Conservation (phyloP, 2,329 filamentous ascomycete genomes). For the Dactylellina leptospora region DNA sequence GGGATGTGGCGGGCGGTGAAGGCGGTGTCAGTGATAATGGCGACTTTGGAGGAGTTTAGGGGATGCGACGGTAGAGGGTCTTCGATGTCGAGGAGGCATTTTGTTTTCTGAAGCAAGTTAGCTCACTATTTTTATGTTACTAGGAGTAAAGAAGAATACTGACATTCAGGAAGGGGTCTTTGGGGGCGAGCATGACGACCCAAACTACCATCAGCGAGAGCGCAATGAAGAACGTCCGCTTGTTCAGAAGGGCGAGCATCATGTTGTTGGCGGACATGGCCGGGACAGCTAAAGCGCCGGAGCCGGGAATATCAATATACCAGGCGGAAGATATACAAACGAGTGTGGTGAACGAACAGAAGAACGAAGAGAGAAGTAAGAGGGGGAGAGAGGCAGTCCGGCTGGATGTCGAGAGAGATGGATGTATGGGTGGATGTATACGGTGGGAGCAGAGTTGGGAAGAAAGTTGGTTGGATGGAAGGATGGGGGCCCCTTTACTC, state of each 20-base stretch:
- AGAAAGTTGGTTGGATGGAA: no score
- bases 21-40: conserved; percentile 61
- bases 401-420: no score
- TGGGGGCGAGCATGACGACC: conserved; percentile 4
- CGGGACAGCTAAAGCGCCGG: no score
- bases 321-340: no score
- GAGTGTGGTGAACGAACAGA: no score
- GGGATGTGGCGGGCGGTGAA: conserved; percentile 60
- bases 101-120: conserved; percentile 6
- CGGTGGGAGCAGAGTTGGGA: no score
- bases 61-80: not conserved
- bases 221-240: not conserved
- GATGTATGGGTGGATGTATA: no score
- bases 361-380: no score
- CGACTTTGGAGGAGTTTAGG: conserved; percentile 58
- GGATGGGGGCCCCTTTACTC: no score
- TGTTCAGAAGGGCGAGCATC: not conserved
- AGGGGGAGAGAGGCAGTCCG: no score
- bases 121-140: not conserved
- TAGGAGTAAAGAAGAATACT: not conserved
- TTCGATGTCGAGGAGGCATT: conserved; percentile 3
- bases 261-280: no score
- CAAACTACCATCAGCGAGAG: conserved; percentile 2
- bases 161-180: conserved; percentile 4
- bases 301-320: no score